phyloP scores from a whole-genome alignment of 1,284 basidiomycete genomes.

The Cystobasidiaceae sp. region DNA sequence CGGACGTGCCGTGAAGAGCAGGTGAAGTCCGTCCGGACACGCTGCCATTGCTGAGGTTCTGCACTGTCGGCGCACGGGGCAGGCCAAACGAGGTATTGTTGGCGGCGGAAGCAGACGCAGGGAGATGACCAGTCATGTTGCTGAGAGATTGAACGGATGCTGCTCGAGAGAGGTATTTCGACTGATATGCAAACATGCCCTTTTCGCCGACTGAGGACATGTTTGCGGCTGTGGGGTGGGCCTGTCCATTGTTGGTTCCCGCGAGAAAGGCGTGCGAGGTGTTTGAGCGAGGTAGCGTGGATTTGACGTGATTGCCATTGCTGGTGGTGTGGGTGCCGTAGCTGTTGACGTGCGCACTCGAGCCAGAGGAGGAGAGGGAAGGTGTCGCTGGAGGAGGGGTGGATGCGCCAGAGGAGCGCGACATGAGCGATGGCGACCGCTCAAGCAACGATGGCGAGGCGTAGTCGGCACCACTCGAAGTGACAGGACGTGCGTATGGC shows the following conservation, averaged over 20 bases:
- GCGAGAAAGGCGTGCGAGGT: background rate
- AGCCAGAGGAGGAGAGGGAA: background rate
- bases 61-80: constrained; percentile 1
- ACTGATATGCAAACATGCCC: constrained; percentile 27
- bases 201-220: constrained; percentile 4
- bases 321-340: background rate
- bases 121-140: background rate
- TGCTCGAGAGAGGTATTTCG: constrained; percentile 16
- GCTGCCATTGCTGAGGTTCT: background rate
- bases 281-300: constrained; percentile 11
- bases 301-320: background rate
- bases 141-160: constrained; percentile 21
- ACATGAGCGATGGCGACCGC: constrained; percentile 13
- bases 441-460: too few relatives aligned
- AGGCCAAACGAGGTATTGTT: background rate
- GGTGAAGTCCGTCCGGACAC: background rate
- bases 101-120: background rate
- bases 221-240: background rate
- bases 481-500: too few relatives aligned
- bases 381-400: constrained; percentile 14
- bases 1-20: background rate
- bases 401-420: constrained; percentile 13
- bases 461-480: too few relatives aligned
- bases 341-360: background rate
- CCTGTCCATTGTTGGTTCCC: constrained; percentile 2